Evolutionary conservation across 1,284 basidiomycete genomes (phyloP).

Genomic region (Afroboletus lepidellus): DNA sequence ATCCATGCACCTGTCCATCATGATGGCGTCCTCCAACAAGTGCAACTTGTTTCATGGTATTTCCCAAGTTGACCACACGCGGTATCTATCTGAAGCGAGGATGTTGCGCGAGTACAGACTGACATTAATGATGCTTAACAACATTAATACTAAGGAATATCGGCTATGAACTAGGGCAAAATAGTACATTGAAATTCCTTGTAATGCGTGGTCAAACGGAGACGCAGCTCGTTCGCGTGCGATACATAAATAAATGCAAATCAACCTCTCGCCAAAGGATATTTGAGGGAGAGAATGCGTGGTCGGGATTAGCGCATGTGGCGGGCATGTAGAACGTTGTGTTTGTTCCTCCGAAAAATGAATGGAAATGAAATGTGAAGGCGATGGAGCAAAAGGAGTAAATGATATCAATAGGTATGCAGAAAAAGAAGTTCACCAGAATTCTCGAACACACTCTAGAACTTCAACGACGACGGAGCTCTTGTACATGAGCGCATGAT

Average conservation of each 20-base stretch:
- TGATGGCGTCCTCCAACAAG: no score
- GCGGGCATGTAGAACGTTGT: constrained; percentile 3
- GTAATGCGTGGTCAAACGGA: constrained; percentile 17
- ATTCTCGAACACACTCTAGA: constrained; percentile 65
- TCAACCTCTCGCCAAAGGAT: constrained; percentile 5
- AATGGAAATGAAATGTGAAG: constrained; percentile 18
- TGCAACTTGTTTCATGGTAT: no score
- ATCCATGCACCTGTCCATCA: no score
- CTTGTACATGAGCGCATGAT: constrained; percentile 92
- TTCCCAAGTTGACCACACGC: no score
- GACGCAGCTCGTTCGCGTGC: constrained; percentile 27
- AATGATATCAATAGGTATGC: constrained; percentile 8
- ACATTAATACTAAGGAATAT: constrained; percentile 32
- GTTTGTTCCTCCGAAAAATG: constrained; percentile 17
- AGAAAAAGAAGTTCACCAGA: constrained; percentile 45
- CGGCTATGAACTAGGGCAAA: constrained; percentile 23
- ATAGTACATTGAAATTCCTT: constrained; percentile 35
- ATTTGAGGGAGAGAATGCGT: constrained; percentile 4
- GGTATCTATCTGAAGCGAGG: no score
- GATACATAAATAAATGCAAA: constrained; percentile 25
- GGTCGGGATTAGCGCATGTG: constrained; percentile 9
- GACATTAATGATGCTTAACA: constrained; percentile 36
- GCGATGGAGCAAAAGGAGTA: constrained; percentile 19
- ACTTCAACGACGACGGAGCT: constrained; percentile 86
- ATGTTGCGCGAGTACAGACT: constrained; percentile 22